These are phyloP conservation scores for Xylariales sp. DNA, from an alignment of 2,329 filamentous ascomycete species.

Conservation along the genomic window DNA sequence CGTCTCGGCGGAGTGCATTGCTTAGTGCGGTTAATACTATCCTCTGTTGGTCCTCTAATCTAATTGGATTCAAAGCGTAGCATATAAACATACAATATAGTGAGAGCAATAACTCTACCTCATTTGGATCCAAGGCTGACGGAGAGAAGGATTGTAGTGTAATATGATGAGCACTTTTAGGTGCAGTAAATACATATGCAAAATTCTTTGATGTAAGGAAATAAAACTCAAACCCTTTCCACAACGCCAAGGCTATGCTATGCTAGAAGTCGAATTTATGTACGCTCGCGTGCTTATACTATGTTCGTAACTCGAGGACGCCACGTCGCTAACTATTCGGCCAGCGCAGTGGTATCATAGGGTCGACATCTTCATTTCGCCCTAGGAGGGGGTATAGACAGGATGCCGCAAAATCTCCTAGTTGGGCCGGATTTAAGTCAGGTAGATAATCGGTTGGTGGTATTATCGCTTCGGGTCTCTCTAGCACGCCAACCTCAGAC, in stretches of 20 bases:
- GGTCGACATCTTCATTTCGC: constrained; percentile 50
- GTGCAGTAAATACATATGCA: not conserved
- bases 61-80: not conserved
- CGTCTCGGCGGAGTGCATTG: not conserved
- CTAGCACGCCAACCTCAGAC: not conserved
- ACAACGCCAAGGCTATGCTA: constrained; percentile 46
- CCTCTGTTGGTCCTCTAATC: not conserved
- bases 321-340: constrained; percentile 40
- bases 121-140: no score
- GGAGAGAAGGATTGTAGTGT: not conserved
- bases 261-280: constrained; percentile 29
- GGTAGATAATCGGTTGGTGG: not conserved
- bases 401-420: constrained; percentile 51
- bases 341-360: constrained; percentile 44
- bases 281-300: constrained; percentile 16
- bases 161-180: not conserved
- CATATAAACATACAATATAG: not conserved
- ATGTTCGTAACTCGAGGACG: not conserved
- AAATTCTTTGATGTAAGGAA: constrained; percentile 3
- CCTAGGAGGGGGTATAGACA: constrained; percentile 59
- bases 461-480: constrained; percentile 2
- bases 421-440: not conserved
- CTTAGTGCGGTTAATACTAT: not conserved
- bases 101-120: no score
- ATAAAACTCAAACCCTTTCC: not conserved